Evolutionary conservation across 139 green algal genomes (phyloP), one percentile per base, ranked within the genome.

Genomic region (Haematococcus lacustris): DNA sequence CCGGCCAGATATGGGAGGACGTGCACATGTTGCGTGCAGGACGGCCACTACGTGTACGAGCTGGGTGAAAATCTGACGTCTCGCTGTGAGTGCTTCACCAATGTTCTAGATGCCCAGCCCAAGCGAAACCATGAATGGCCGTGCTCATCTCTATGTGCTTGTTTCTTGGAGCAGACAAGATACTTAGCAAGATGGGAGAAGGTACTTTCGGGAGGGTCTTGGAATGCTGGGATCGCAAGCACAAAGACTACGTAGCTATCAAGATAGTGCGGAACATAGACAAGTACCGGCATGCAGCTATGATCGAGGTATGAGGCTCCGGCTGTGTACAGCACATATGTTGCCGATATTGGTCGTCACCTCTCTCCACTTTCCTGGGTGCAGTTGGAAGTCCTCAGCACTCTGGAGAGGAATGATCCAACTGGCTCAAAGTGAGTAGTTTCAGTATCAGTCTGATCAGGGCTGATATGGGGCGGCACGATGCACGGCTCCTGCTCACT

Each of bases 241-340:
- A 82, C 35, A 80, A 86, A 53, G 82, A 88, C 40, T 94, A 94
- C 71, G 90, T 95, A 1, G 91, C 91, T 1, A 90, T 99, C 57
- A 99, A 99, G 76, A 88, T 99, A 53, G 93, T 99, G 32, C 82
- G 95, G 35, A 97, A 95, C 76, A 91, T 98, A 34, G 85, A 93
- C 73, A 98, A 98, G 78, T 99, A 99, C 81, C 81, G 91, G 23
- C 88, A 97, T 59, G 95, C 95, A 41, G 95, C 95, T 21, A 98
- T 97, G 94, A 96, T 98, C 30, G 95, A 98, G 88, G 88, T 92
- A 38, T 13, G 71, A n/a, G n/a, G n/a, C n/a, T n/a, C n/a, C n/a
- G n/a, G n/a, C n/a, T n/a, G n/a, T n/a, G n/a, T n/a, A n/a, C n/a
- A n/a, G n/a, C n/a, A n/a, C n/a, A n/a, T n/a, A n/a, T n/a, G n/a